Evolutionary conservation across 208 protist genomes (phyloP).

Genomic region (Strigomonas oncopelti): DNA sequence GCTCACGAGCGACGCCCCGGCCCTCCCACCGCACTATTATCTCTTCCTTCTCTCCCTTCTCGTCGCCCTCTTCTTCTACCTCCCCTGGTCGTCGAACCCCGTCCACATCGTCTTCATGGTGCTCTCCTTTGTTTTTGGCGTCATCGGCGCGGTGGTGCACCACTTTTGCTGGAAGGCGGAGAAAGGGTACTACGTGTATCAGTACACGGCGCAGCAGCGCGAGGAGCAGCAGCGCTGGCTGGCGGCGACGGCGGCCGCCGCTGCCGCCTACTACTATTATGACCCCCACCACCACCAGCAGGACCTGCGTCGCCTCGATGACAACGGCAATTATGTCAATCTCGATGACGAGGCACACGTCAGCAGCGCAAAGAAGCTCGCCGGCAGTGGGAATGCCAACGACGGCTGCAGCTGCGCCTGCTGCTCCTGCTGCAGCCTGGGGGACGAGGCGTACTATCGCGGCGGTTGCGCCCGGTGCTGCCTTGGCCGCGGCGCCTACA

Average conservation of each 20-base stretch:
- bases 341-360: not conserved
- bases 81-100: conserved; percentile 61
- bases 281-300: too few species aligned
- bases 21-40: not conserved
- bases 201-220: conserved; percentile 1
- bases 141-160: conserved; percentile 41
- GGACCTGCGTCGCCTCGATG: too few species aligned
- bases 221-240: not conserved
- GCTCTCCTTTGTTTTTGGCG: conserved; percentile 35
- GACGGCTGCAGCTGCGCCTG: not conserved
- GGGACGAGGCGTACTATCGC: not conserved
- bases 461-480: not conserved
- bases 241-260: not conserved
- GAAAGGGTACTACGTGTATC: not conserved
- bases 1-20: not conserved
- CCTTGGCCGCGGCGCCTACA: conserved; percentile 8
- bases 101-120: conserved; percentile 71
- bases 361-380: not conserved
- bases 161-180: conserved; percentile 12
- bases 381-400: not conserved
- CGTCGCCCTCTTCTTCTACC: conserved; percentile 54
- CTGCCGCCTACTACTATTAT: not conserved
- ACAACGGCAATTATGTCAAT: too few species aligned
- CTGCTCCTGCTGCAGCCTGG: not conserved
- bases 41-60: conserved; percentile 1